Conservation (phyloP, 2,329 filamentous ascomycete species). For the Fusarium pseudograminearum region DNA sequence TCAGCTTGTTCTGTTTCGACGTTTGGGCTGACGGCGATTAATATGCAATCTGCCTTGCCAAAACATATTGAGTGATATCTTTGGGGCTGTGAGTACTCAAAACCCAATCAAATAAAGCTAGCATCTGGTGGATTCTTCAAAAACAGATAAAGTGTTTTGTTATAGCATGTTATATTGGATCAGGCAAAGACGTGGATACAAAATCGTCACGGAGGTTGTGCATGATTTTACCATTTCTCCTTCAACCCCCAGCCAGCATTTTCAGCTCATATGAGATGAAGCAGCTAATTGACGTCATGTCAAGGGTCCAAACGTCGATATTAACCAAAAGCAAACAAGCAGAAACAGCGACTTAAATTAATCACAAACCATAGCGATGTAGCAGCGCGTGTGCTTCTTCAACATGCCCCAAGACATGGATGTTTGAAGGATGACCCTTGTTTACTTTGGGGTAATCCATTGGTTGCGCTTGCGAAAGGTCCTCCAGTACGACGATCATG, state of each 20-base stretch:
- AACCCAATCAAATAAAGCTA: neutral
- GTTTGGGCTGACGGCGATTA: neutral
- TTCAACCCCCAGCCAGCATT: neutral
- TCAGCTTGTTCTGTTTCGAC: neutral
- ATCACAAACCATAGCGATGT: neutral
- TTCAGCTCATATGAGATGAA: slow-evolving; percentile 1
- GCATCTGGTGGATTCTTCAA: neutral
- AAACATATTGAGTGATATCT: neutral
- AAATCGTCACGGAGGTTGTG: neutral
- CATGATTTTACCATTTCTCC: neutral
- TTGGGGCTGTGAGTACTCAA: neutral
- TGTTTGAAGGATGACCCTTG: slow-evolving; percentile 21
- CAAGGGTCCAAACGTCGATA: slow-evolving; percentile 8
- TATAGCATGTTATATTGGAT: no score
- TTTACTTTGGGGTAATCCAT: slow-evolving; percentile 1
- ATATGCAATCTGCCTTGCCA: neutral
- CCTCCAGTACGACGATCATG: slow-evolving; percentile 9
- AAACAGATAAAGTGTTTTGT: neutral
- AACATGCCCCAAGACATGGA: slow-evolving; percentile 23
- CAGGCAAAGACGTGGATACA: neutral
- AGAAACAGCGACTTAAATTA: slow-evolving; percentile 9
- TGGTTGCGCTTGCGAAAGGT: slow-evolving; percentile 20
- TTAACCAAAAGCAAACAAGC: slow-evolving; percentile 5
- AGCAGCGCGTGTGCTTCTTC: neutral
- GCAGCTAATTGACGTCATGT: slow-evolving; percentile 30